Evolutionary conservation across 768 basidiomycete species (phyloP).

Genomic region (Gelatoporia subvermispora): DNA sequence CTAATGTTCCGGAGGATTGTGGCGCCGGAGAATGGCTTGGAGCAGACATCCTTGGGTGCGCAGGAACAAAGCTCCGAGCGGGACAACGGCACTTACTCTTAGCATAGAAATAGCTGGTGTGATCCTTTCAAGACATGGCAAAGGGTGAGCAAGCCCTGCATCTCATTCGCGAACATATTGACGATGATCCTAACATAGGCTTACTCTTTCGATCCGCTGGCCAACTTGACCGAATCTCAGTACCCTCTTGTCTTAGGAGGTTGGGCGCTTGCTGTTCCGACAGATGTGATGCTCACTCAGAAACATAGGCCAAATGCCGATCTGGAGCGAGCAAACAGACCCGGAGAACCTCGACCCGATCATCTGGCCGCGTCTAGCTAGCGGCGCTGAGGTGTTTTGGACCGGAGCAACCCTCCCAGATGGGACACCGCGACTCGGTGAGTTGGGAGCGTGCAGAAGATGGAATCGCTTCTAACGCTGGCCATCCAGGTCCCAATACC

Average conservation of each 20-base stretch:
- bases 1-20: conserved; percentile 42
- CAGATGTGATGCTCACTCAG: neutral
- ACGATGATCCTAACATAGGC: conserved; percentile 28
- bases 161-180: neutral
- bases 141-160: conserved; percentile 35
- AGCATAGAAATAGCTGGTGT: conserved; percentile 60
- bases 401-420: conserved; percentile 37
- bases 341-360: conserved; percentile 63
- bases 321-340: conserved; percentile 73
- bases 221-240: conserved; percentile 44
- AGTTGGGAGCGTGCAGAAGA: conserved; percentile 13
- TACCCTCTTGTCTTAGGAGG: conserved; percentile 63
- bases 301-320: conserved; percentile 41
- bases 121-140: conserved; percentile 82
- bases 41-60: conserved; percentile 30
- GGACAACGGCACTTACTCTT: neutral
- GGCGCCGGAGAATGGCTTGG: conserved; percentile 72
- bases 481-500: conserved; percentile 6
- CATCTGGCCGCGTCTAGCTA: conserved; percentile 68
- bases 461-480: conserved; percentile 3
- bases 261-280: conserved; percentile 7
- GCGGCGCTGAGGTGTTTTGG: conserved; percentile 76
- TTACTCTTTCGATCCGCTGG: conserved; percentile 68
- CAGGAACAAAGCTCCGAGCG: too few relatives aligned
- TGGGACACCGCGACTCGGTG: conserved; percentile 22